Evolutionary conservation across 169 alveolate species (phyloP).

Genomic region (Plasmodium cynomolgi): DNA sequence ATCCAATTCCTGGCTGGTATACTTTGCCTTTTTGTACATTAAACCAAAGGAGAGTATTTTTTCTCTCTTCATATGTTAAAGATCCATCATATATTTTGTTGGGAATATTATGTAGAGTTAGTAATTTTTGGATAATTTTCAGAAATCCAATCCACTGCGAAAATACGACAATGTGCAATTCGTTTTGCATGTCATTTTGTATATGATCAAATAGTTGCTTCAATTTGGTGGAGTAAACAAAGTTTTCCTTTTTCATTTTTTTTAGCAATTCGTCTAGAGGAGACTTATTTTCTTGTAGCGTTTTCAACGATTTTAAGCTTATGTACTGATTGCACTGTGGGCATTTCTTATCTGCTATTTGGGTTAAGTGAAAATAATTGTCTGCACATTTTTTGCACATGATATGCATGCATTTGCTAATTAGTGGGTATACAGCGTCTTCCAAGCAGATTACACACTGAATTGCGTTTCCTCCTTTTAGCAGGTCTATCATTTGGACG

Average conservation of each 20-base stretch:
- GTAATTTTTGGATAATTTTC: constrained; percentile 61
- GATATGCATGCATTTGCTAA: constrained; percentile 68
- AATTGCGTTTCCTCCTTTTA: constrained; percentile 45
- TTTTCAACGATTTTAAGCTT: constrained; percentile 59
- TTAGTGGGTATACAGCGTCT: constrained; percentile 54
- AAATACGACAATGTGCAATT: constrained; percentile 69
- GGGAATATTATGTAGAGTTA: constrained; percentile 53
- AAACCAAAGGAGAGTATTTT: constrained; percentile 59
- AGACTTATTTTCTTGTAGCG: constrained; percentile 63
- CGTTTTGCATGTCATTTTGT: constrained; percentile 66
- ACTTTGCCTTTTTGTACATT: constrained; percentile 66
- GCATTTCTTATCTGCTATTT: constrained; percentile 67
- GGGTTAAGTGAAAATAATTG: constrained; percentile 60
- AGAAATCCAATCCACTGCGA: constrained; percentile 77
- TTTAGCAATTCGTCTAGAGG: constrained; percentile 58
- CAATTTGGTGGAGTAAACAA: constrained; percentile 66
- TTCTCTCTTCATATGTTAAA: constrained; percentile 55
- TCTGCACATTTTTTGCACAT: constrained; percentile 75
- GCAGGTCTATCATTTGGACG: constrained; percentile 16
- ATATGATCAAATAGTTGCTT: constrained; percentile 62
- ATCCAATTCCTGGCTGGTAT: constrained; percentile 65
- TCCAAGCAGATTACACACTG: constrained; percentile 68
- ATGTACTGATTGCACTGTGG: constrained; percentile 55
- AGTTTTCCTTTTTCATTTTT: constrained; percentile 71
- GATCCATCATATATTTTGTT: constrained; percentile 70